phyloP scores from a whole-genome alignment of 257 asterid species.

The Forsythia suspensa region DNA sequence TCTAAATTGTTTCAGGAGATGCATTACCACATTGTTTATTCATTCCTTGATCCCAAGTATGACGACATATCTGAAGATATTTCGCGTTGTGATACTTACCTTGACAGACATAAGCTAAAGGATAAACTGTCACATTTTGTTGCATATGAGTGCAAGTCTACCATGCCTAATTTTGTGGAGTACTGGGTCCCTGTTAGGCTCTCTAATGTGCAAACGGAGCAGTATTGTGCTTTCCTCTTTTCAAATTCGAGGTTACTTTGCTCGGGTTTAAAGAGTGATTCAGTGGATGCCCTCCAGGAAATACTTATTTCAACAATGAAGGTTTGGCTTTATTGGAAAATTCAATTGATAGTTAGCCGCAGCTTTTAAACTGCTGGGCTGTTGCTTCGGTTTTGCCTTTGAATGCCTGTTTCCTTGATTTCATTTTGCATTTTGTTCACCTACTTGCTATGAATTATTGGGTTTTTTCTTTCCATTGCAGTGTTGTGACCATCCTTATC shows the following conservation, averaged over 20 bases:
- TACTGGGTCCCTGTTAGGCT: conserved; percentile 73
- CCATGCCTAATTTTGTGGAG: conserved; percentile 39
- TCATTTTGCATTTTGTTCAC: neutral
- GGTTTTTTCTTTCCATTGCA: conserved; percentile 28
- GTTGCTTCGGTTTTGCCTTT: neutral
- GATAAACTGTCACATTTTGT: conserved; percentile 17
- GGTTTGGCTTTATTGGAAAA: conserved; percentile 35
- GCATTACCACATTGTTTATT: conserved; percentile 22
- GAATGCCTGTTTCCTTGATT: neutral
- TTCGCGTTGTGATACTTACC: conserved; percentile 18
- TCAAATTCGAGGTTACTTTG: conserved; percentile 47
- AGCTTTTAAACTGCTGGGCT: conserved; percentile 7
- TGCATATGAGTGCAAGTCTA: conserved; percentile 34
- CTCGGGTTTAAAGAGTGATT: conserved; percentile 29
- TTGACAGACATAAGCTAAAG: conserved; percentile 25
- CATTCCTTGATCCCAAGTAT: conserved; percentile 31
- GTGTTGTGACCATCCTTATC: conserved; percentile 80
- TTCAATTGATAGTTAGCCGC: neutral
- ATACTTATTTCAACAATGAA: conserved; percentile 45
- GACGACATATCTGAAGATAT: conserved; percentile 1
- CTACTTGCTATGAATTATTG: conserved; percentile 8
- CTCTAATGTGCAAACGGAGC: conserved; percentile 57
- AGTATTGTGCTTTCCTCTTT: conserved; percentile 53
- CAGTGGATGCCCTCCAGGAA: conserved; percentile 29
- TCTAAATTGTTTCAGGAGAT: conserved; percentile 25